Percentiles rank a stretch among this genome's conserved stretches.
Evolutionary conservation across 768 basidiomycete genomes (phyloP).

Genomic region (Leccinum subgranulosum): DNA sequence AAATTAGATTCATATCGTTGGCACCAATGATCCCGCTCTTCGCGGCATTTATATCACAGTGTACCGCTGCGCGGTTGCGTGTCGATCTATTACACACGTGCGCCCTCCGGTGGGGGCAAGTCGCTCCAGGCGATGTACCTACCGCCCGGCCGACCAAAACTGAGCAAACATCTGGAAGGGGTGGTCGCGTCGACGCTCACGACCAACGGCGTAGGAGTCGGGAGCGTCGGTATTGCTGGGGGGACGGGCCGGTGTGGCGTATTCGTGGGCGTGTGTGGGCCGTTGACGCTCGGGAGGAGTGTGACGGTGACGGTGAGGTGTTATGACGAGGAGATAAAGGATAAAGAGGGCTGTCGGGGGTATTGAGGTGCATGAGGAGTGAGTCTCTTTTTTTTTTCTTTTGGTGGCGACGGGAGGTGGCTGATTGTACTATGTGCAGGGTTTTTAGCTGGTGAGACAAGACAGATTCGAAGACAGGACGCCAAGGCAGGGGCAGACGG

Average conservation of each 20-base stretch:
- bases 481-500: too few relatives aligned
- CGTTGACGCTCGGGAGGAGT: too few relatives aligned
- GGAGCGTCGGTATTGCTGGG: constrained; percentile 23
- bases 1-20: constrained; percentile 25
- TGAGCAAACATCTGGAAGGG: constrained; percentile 43
- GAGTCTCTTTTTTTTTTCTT: too few relatives aligned
- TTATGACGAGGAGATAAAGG: too few relatives aligned
- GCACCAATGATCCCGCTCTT: constrained; percentile 49
- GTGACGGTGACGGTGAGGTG: too few relatives aligned
- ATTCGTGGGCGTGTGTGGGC: too few relatives aligned
- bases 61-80: constrained; percentile 46
- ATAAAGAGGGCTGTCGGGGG: too few relatives aligned
- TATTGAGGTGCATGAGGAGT: too few relatives aligned
- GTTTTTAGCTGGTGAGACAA: too few relatives aligned
- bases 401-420: too few relatives aligned
- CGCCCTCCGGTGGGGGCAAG: constrained; percentile 8
- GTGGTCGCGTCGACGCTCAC: constrained; percentile 39
- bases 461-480: too few relatives aligned
- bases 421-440: too few relatives aligned
- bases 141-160: constrained; percentile 45
- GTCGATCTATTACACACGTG: constrained; percentile 57
- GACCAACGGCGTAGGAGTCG: not conserved
- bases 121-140: constrained; percentile 29
- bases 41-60: constrained; percentile 43
- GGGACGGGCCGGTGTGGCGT: constrained; percentile 23